Evolutionary conservation across 768 basidiomycete genomes (phyloP), one percentile per base, ranked within the genome.

Genomic region (Sistotremastrum niveocremeum): DNA sequence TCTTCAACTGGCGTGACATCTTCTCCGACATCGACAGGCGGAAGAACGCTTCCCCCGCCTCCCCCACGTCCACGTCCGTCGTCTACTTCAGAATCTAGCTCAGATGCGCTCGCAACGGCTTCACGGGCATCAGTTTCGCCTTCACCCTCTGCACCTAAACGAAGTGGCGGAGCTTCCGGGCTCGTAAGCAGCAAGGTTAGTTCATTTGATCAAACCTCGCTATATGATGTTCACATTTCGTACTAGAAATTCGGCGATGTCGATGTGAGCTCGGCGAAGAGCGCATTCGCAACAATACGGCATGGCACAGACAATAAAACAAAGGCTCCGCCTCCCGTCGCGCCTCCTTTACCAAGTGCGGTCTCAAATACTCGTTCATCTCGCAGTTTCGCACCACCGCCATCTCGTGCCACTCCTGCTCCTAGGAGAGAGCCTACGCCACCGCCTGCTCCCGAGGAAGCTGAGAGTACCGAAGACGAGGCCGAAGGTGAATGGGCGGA

Each of bases 401-500:
- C 53, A 1, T 34, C 46, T 7, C 39, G 52, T n/a, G 54, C 60
- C 1, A 54, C 54, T 10, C 50, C 56, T 41, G 48, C 55, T 35
- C 61, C 52, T 48, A 57, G 41, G 59, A 55, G 57, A 5, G 62
- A 63, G 35, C 63, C 60, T 33, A 60, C 62, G 48, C 60, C 62
- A 20, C 62, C 49, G 31, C 53, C 48, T 5, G 59, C 59, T 45
- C 59, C 55, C 7, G 65, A 65, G 51, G 56, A 57, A 2, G 66
- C 67, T 39, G 46, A 43, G 10, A n/a, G 9, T 5, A 43, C 34
- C 7, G 62, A 63, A 47, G 59, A 62, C 34, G 67, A 62, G 42
- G 54, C 54, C 6, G 54, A 62, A 34, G 83, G 81, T 4, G 80
- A 83, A 50, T 88, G 85, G 85, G 83, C 75, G 10, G 77, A 86